phyloP scores from a whole-genome alignment of 495 filamentous ascomycete species.

The Cercophora scortea region DNA sequence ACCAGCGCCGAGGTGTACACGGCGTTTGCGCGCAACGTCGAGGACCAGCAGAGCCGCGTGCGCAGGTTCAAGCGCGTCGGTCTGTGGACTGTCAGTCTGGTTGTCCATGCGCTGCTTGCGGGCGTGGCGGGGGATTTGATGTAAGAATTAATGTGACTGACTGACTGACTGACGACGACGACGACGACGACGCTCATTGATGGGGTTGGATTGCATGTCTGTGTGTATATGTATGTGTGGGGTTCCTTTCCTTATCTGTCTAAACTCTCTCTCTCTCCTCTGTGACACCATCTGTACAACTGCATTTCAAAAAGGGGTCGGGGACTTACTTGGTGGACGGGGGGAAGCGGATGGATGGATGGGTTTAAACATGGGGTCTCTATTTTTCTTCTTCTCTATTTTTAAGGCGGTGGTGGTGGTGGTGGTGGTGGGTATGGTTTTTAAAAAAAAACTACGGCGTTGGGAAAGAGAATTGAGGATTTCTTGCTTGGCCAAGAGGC shows the following conservation, averaged over 20 bases:
- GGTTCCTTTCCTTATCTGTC: not conserved
- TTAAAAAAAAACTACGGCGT: too few species aligned
- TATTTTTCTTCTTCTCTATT: not conserved
- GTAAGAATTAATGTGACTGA: constrained; percentile 48
- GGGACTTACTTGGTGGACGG: not conserved
- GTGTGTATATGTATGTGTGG: not conserved
- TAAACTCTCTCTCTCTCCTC: not conserved
- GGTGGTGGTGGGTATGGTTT: too few species aligned
- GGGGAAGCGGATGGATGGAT: not conserved
- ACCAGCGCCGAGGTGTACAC: constrained; percentile 88
- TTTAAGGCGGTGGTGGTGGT: not conserved
- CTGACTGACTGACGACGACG: too few species aligned
- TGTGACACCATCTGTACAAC: not conserved
- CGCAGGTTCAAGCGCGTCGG: constrained; percentile 92
- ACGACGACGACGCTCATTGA: too few species aligned
- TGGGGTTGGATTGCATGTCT: too few species aligned
- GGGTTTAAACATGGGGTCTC: not conserved
- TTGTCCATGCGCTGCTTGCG: constrained; percentile 90
- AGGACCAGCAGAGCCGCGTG: constrained; percentile 75
- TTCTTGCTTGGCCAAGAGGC: too few species aligned
- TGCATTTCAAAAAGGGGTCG: not conserved
- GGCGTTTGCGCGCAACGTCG: constrained; percentile 82
- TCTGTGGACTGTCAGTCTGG: constrained; percentile 86
- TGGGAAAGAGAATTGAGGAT: too few species aligned
- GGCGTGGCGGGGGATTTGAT: constrained; percentile 82